phyloP scores from a whole-genome alignment of 23 red algal species.

The Gracilaria domingensis region DNA sequence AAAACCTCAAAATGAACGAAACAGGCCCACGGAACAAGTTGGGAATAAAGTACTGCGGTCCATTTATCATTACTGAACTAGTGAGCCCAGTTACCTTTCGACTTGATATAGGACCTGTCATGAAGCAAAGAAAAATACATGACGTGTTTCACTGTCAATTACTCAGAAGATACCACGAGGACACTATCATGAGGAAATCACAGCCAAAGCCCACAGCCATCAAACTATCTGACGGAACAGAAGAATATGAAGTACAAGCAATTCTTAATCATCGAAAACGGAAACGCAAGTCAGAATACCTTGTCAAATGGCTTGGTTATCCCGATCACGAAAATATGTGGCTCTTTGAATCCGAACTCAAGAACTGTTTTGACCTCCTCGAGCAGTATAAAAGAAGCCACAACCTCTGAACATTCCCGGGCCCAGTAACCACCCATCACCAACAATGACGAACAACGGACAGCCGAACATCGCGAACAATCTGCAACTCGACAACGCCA shows the following conservation, averaged over 20 bases:
- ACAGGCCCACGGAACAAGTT: not conserved
- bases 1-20: conserved; percentile 26
- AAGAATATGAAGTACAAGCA: conserved; percentile 32
- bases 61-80: conserved; percentile 26
- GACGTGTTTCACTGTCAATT: conserved; percentile 3
- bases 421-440: too few species aligned
- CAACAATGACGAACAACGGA: not conserved
- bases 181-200: not conserved
- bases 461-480: not conserved
- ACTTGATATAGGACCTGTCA: not conserved
- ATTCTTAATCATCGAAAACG: conserved; percentile 17
- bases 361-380: not conserved
- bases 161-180: not conserved
- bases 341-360: not conserved
- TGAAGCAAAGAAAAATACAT: conserved; percentile 7
- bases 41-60: conserved; percentile 8
- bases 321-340: conserved; percentile 24
- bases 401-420: not conserved
- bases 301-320: conserved; percentile 33
- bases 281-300: not conserved
- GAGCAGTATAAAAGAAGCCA: not conserved
- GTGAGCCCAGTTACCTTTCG: not conserved
- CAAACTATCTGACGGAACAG: not conserved
- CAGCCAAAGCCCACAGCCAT: not conserved
- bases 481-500: not conserved